Evolutionary conservation across 345 rosid genomes (phyloP), one percentile per base, ranked within the genome.

Genomic region (Hirschfeldia incana): DNA sequence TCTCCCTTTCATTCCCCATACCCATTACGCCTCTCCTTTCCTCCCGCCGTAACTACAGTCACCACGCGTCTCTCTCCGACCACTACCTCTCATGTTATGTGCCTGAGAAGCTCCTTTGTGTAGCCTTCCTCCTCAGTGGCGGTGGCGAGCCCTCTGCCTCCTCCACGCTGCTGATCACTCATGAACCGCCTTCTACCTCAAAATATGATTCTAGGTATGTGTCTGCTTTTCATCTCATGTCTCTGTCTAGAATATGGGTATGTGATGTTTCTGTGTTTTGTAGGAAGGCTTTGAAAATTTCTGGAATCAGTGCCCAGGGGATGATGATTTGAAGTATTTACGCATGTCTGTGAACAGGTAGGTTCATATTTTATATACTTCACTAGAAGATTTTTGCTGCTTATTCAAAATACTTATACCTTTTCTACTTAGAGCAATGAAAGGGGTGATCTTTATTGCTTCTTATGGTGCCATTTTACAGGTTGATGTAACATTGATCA

Each of bases 271-370:
- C 68, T 10, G 37, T 58, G 65, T 83, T 83, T 4, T 88, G 83
- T 85, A 94, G 97, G 98, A 94, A 87, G 94, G 89, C 65, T 94
- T 89, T 81, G 89, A 91, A 83, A 94, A 92, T 83, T 92, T 88
- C 81, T 94, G 97, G 98, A 85, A 92, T 26, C 91, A 88, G 72
- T 92, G 97, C 76, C 98, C 97, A 0, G 92, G 97, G 97, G 94
- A 94, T 70, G 97, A 92, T 12, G 98, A 94, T 82, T 79, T 92
- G 86, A 89, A 84, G 78, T 89, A 86, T 76, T 94, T 93, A 89
- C 87, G 69, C 87, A 90, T 78, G 94, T 92, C 33, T 94, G 97
- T 65, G 89, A 89, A 67, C 92, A 90, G 97, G 97, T 94, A 33
- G 1, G 39, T 36, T 36, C 39, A 36, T 36, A 36, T 1, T 36